Evolutionary conservation across 78 protist genomes (phyloP).

Genomic region (Cavenderia fasciculata): DNA sequence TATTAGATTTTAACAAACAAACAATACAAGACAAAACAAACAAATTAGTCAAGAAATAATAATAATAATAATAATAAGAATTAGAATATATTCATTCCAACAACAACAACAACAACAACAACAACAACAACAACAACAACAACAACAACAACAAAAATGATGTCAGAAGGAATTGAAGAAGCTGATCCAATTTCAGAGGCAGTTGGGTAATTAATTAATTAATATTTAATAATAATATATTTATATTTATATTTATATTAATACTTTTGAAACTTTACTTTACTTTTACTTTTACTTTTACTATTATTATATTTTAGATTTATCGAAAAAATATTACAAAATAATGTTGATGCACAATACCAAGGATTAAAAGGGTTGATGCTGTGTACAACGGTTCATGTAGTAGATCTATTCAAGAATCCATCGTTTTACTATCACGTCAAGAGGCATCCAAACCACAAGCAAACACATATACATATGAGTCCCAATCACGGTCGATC

Average conservation of each 20-base stretch:
- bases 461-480: neutral
- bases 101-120: neutral
- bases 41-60: too few relatives aligned
- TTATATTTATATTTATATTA: neutral
- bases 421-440: conserved; percentile 61
- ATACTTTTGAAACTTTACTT: neutral
- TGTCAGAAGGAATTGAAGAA: conserved; percentile 61
- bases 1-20: too few relatives aligned
- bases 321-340: conserved; percentile 49
- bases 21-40: too few relatives aligned
- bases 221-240: neutral
- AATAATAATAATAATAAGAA: too few relatives aligned
- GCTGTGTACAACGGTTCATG: conserved; percentile 55
- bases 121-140: neutral
- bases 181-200: conserved; percentile 76
- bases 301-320: too few relatives aligned
- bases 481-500: neutral
- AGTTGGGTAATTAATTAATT: conserved; percentile 39
- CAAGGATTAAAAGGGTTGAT: conserved; percentile 68
- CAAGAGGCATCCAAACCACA: conserved; percentile 71
- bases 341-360: conserved; percentile 37
- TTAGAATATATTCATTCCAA: too few relatives aligned
- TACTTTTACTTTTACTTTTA: too few relatives aligned
- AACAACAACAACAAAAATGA: conserved; percentile 14
- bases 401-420: conserved; percentile 64